These are phyloP conservation scores for Cantharellus anzutake DNA, from an alignment of 768 basidiomycete genomes.

Conservation along the genomic window DNA sequence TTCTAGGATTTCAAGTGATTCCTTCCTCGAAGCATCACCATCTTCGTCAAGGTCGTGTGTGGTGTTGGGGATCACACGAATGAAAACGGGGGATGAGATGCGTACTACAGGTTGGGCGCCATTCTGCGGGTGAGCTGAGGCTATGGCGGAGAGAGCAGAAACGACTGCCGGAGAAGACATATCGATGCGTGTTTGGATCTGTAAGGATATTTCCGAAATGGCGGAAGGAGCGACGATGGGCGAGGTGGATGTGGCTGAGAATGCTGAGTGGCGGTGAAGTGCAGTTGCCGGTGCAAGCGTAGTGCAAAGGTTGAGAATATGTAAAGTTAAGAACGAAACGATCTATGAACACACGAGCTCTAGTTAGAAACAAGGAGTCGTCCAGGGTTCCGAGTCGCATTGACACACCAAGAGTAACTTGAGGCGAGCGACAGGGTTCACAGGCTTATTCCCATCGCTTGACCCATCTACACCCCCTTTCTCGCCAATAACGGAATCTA, in stretches of 20 bases:
- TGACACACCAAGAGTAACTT: conserved; percentile 64
- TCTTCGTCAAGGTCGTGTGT: background rate
- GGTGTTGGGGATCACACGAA: background rate
- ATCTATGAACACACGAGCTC: conserved; percentile 27
- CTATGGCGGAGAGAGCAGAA: background rate
- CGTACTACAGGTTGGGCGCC: background rate
- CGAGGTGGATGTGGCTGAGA: conserved; percentile 3
- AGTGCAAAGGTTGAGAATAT: conserved; percentile 82
- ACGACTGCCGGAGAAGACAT: background rate
- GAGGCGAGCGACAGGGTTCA: conserved; percentile 71
- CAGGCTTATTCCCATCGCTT: conserved; percentile 25
- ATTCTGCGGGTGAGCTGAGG: background rate
- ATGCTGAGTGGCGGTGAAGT: conserved; percentile 21
- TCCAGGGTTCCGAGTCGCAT: background rate
- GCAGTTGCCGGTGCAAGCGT: conserved; percentile 60
- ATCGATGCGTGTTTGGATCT: background rate
- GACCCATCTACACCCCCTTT: background rate
- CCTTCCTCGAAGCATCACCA: background rate
- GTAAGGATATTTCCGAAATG: background rate
- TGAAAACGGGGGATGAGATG: background rate
- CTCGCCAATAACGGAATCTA: conserved; percentile 8
- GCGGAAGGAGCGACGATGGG: background rate
- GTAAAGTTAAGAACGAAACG: conserved; percentile 75
- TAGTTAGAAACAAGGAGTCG: background rate
- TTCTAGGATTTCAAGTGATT: conserved; percentile 36